Conservation (phyloP, 345 rosid species). For the Eucalyptus pauciflora region DNA sequence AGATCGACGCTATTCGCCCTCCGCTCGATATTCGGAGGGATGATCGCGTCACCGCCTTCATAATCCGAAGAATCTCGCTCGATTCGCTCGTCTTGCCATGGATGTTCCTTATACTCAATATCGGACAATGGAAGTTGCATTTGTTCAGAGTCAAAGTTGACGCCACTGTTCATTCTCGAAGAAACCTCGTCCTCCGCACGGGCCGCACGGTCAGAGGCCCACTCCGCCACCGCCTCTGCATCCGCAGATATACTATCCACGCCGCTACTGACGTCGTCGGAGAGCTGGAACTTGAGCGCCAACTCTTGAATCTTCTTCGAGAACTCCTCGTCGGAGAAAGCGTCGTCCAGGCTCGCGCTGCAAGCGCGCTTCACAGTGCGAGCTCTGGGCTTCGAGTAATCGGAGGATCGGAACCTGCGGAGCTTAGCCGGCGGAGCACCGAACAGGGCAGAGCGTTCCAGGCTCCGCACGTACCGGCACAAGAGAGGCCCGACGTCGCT, state of each 20-base stretch:
- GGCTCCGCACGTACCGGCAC: conserved; percentile 21
- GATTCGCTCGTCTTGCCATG: conserved; percentile 7
- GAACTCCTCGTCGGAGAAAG: conserved; percentile 71
- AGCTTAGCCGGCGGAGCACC: conserved; percentile 22
- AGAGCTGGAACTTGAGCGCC: conserved; percentile 38
- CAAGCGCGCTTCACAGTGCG: conserved; percentile 25
- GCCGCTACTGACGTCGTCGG: conserved; percentile 10
- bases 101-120: neutral
- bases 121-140: neutral
- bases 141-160: neutral
- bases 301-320: conserved; percentile 46
- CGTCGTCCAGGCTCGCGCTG: conserved; percentile 42
- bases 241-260: neutral
- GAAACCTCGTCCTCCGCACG: neutral
- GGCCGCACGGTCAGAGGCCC: neutral
- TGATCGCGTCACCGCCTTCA: neutral
- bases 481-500: conserved; percentile 5
- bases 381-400: conserved; percentile 10
- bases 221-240: neutral
- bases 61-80: neutral
- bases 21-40: conserved; percentile 53
- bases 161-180: neutral
- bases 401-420: conserved; percentile 36
- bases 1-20: conserved; percentile 78
- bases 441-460: conserved; percentile 34